These are phyloP conservation scores for Luffa acutangula DNA, from an alignment of 306 rosid genomes.

Conservation along the genomic window DNA sequence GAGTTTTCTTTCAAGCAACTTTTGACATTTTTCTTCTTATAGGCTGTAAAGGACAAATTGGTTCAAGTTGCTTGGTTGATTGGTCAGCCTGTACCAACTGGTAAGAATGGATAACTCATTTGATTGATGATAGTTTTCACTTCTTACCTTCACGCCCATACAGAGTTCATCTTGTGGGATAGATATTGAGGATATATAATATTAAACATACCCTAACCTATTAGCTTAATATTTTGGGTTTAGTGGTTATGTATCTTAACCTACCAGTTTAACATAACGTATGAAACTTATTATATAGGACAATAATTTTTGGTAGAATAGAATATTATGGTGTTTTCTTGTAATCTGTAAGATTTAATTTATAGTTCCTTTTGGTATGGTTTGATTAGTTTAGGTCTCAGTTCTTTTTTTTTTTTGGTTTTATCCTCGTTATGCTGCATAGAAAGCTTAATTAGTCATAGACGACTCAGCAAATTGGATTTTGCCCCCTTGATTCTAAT, in stretches of 20 bases:
- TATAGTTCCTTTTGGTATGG: background rate
- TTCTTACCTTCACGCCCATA: slow-evolving; percentile 1
- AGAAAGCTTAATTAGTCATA: background rate
- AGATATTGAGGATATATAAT: background rate
- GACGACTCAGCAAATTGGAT: background rate
- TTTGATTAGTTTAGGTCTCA: background rate
- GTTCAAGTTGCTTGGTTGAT: slow-evolving; percentile 62
- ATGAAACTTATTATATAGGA: background rate
- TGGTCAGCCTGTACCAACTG: slow-evolving; percentile 36
- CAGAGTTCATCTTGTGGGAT: background rate
- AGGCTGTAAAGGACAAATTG: slow-evolving; percentile 60
- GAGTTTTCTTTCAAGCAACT: background rate
- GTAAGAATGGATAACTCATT: slow-evolving; percentile 28
- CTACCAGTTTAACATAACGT: background rate
- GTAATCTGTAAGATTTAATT: background rate
- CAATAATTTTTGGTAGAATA: background rate
- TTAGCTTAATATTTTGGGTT: background rate
- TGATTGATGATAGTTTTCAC: slow-evolving; percentile 9
- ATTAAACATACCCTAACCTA: background rate
- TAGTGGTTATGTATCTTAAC: background rate
- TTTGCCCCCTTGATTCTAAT: background rate
- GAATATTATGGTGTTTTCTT: background rate
- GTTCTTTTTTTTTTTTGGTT: background rate
- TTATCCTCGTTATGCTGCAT: background rate
- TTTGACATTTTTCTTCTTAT: slow-evolving; percentile 13